A percentile compares a stretch with the other conserved stretches of the same genome.
These are phyloP conservation scores for Aphanomyces stellatus DNA, from an alignment of 352 stramenopile species.

Conservation along the genomic window DNA sequence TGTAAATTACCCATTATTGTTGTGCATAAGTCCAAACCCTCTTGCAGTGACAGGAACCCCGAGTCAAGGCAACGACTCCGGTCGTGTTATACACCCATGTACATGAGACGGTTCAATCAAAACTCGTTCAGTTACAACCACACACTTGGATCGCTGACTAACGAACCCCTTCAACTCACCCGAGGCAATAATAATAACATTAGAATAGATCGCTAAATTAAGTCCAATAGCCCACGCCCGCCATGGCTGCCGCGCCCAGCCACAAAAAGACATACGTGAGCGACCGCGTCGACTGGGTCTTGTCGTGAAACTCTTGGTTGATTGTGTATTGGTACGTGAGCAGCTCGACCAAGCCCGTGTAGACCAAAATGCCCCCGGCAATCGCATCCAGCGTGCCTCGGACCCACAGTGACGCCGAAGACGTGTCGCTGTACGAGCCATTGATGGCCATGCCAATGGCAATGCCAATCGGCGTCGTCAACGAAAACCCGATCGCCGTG, in stretches of 20 bases:
- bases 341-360: slow-evolving; percentile 23
- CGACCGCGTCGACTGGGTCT: not conserved
- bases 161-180: too few species aligned
- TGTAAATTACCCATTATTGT: too few species aligned
- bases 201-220: too few species aligned
- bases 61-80: too few species aligned
- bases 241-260: slow-evolving; percentile 20
- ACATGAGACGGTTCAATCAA: too few species aligned
- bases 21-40: too few species aligned
- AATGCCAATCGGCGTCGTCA: slow-evolving; percentile 23
- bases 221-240: slow-evolving; percentile 22
- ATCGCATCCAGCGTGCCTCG: slow-evolving; percentile 20
- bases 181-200: too few species aligned
- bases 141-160: too few species aligned
- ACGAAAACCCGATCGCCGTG: slow-evolving; percentile 1
- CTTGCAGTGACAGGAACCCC: too few species aligned
- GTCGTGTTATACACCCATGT: too few species aligned
- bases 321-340: slow-evolving; percentile 21
- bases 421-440: slow-evolving; percentile 18
- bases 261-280: slow-evolving; percentile 16
- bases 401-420: not conserved
- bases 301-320: slow-evolving; percentile 19
- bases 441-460: slow-evolving; percentile 20
- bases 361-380: slow-evolving; percentile 24
- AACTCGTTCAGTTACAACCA: too few species aligned